These are phyloP conservation scores for Chlorella vulgaris DNA, from an alignment of 139 green algal genomes.

Conservation along the genomic window DNA sequence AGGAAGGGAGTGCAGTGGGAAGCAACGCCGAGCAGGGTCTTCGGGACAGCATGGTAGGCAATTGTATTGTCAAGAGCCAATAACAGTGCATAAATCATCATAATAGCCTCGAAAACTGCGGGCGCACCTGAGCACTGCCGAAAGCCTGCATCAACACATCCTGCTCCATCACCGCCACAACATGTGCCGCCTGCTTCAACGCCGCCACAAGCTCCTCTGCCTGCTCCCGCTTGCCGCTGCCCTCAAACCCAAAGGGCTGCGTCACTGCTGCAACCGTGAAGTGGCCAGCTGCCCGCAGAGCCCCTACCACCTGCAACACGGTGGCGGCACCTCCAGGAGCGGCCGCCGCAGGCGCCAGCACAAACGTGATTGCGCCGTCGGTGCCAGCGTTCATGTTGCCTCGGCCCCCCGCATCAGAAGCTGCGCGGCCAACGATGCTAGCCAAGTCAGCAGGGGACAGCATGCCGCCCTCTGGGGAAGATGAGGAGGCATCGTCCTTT, in stretches of 20 bases:
- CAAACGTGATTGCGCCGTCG: constrained; percentile 61
- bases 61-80: not conserved
- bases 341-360: constrained; percentile 58
- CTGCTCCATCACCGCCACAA: constrained; percentile 67
- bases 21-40: too few relatives aligned
- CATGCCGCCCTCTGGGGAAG: not conserved
- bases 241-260: constrained; percentile 81
- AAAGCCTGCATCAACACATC: constrained; percentile 47
- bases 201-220: constrained; percentile 64
- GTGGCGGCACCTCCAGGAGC: constrained; percentile 61
- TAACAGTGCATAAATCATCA: too few relatives aligned
- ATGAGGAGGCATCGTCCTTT: constrained; percentile 32
- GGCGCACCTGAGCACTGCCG: constrained; percentile 49
- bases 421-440: constrained; percentile 43
- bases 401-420: constrained; percentile 51
- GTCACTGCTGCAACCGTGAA: constrained; percentile 78
- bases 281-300: constrained; percentile 68
- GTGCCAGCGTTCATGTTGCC: constrained; percentile 45
- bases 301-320: constrained; percentile 66
- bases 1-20: too few relatives aligned
- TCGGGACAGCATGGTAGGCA: not conserved
- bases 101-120: too few relatives aligned
- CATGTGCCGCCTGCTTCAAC: constrained; percentile 63
- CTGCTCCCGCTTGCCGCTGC: constrained; percentile 62
- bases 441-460: constrained; percentile 33